These are phyloP conservation scores for Xylaria digitata DNA, from an alignment of 2,329 filamentous ascomycete genomes.

Conservation along the genomic window DNA sequence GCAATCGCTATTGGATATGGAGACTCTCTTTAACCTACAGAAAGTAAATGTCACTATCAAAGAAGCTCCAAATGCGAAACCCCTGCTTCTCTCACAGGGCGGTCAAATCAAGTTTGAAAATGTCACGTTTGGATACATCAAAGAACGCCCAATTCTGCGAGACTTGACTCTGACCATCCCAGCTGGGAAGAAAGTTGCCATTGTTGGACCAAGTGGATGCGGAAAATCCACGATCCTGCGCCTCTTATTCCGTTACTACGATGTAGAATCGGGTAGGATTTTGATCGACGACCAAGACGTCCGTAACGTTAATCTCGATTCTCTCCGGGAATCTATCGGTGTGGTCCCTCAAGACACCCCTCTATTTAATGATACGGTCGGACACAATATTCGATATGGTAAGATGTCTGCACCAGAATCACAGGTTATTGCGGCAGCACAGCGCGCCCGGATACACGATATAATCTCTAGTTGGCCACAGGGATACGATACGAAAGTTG, in stretches of 20 bases:
- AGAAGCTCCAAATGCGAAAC: constrained; percentile 78
- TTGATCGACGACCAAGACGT: constrained; percentile 94
- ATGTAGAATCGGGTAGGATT: constrained; percentile 85
- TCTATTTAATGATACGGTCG: constrained; percentile 95
- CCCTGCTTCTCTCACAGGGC: constrained; percentile 77
- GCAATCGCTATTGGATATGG: constrained; percentile 97
- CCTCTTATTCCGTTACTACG: constrained; percentile 93
- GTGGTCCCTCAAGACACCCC: constrained; percentile 98
- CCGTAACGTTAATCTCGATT: constrained; percentile 82
- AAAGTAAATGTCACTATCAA: constrained; percentile 92
- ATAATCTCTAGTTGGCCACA: constrained; percentile 83
- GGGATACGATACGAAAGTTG: constrained; percentile 91
- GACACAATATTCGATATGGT: constrained; percentile 95
- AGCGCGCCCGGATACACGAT: constrained; percentile 85
- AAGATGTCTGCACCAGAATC: constrained; percentile 80
- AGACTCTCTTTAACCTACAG: constrained; percentile 96
- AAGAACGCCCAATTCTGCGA: constrained; percentile 85
- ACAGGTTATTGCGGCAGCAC: constrained; percentile 79
- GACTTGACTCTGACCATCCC: constrained; percentile 90
- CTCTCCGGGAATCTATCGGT: constrained; percentile 85
- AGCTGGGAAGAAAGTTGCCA: constrained; percentile 93
- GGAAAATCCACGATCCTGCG: constrained; percentile 95
- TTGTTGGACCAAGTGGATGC: constrained; percentile 94
- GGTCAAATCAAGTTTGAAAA: constrained; percentile 96
- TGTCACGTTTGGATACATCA: constrained; percentile 91